Percentiles rank a stretch among this genome's conserved stretches.
These are phyloP conservation scores for Ilex aquifolium DNA, from an alignment of 257 asterid species.

Conservation along the genomic window DNA sequence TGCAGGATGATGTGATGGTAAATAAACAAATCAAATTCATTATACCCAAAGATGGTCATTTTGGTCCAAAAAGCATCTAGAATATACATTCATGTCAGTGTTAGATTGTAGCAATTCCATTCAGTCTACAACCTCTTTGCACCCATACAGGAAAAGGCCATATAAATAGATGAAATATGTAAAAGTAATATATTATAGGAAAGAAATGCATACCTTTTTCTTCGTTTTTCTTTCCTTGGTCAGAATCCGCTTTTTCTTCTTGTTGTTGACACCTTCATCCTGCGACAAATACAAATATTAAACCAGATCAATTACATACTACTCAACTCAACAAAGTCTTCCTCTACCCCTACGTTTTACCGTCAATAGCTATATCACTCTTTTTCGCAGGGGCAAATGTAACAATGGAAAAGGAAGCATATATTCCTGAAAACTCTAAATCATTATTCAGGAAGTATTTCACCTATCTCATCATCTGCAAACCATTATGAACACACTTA, in stretches of 20 bases:
- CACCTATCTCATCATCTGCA: not conserved
- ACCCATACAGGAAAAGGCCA: too few relatives aligned
- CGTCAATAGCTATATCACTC: too few relatives aligned
- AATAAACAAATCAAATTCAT: not conserved
- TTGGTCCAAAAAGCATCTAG: too few relatives aligned
- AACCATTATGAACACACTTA: not conserved
- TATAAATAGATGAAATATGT: not conserved
- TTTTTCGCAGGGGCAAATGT: not conserved
- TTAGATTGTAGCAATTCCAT: not conserved
- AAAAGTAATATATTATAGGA: not conserved
- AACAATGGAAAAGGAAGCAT: not conserved
- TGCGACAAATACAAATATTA: conserved; percentile 33
- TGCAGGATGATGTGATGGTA: conserved; percentile 29
- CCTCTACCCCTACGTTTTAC: too few relatives aligned
- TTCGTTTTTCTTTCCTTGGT: conserved; percentile 59
- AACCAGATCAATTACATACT: conserved; percentile 2
- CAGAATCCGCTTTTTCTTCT: conserved; percentile 55
- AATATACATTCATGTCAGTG: not conserved
- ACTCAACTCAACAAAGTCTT: too few relatives aligned
- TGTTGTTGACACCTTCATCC: conserved; percentile 33
- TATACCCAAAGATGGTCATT: not conserved
- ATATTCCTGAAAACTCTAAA: conserved; percentile 4
- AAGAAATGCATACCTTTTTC: conserved; percentile 45
- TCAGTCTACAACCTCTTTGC: too few relatives aligned
- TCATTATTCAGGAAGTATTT: not conserved